Base-by-base conservation (phyloP, 2,329 filamentous ascomycete species). In the Metarhizium robertsii region DNA sequence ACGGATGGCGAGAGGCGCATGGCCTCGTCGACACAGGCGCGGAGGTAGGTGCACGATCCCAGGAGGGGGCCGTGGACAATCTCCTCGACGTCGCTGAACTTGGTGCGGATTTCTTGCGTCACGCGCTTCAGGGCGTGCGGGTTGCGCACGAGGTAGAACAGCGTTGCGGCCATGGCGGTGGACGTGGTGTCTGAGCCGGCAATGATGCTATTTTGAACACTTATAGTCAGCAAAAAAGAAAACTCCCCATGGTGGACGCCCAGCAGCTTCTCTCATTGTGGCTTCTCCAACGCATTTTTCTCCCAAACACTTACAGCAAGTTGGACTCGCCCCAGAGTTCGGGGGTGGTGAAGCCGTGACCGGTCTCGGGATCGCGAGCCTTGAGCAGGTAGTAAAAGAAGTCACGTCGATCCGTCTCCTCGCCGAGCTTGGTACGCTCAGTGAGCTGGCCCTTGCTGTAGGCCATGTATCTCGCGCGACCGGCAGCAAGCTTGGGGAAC, bases 321-420 rank as follows among this genome's bases (percentile, higher is more conserved):
- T 88, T 87, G 8, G 84, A 85, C 66, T 88, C 85, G 52, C 79
- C 83, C 84, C 85, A 87, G 29, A 89, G 79, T 64, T 88, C 86
- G 0, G 80, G 78, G 2, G 77, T 84, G 45, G 75, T 79, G 64
- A 88, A 85, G 1, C 83, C 83, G 56, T 80, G 76, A 53, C 85
- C 85, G 0, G 85, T 88, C 65, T 88, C 85, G 13, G 85, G 85
- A 61, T 90, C 86, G 43, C 80, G 80, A 7, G 86, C 86, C 64
- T 84, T 85, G 57, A 90, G 78, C 11, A 90, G 77, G 67, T 89
- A 84, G 69, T 88, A 85, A 72, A 90, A 89, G 73, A 90, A 89
- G 66, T 90, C 87, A 55, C 85, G 83, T 38, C 86, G 84, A 62
- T 83, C 84, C 50, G 79, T 84, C 60, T 80, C 82, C 60, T 83